Conservation (phyloP, 1,139 yeast genomes). For the Yamadazyma trypodendri region DNA sequence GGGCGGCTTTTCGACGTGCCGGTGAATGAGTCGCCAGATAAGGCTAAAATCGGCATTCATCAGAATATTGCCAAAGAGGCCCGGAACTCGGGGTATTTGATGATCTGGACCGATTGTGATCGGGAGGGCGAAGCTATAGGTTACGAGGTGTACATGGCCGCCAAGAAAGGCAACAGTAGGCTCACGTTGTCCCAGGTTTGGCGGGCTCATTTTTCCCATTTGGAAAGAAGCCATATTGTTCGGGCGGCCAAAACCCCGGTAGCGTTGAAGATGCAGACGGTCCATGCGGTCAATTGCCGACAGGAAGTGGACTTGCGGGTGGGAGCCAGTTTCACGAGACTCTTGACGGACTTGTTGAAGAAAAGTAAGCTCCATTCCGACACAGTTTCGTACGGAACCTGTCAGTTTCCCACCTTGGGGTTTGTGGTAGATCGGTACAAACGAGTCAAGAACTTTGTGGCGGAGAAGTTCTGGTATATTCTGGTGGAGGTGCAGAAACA, state of each 20-base stretch:
- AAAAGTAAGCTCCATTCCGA: slow-evolving; percentile 19
- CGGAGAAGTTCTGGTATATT: slow-evolving; percentile 82
- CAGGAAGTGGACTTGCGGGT: slow-evolving; percentile 86
- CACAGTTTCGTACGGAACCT: slow-evolving; percentile 77
- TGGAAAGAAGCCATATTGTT: slow-evolving; percentile 71
- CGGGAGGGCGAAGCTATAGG: slow-evolving; percentile 98
- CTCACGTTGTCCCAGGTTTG: slow-evolving; percentile 48
- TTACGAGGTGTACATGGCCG: slow-evolving; percentile 73
- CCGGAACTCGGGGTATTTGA: slow-evolving; percentile 54
- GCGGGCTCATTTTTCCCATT: slow-evolving; percentile 86
- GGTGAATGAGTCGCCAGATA: slow-evolving; percentile 39
- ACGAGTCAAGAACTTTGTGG: slow-evolving; percentile 65
- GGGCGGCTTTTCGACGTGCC: slow-evolving; percentile 70
- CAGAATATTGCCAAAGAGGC: slow-evolving; percentile 69
- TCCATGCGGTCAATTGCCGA: slow-evolving; percentile 82
- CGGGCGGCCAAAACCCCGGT: slow-evolving; percentile 73
- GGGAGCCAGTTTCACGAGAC: slow-evolving; percentile 86
- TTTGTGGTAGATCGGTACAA: slow-evolving; percentile 93
- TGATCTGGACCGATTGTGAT: slow-evolving; percentile 99
- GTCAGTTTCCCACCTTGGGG: slow-evolving; percentile 96
- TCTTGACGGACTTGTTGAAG: slow-evolving; percentile 55
- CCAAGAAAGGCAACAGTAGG: slow-evolving; percentile 51
- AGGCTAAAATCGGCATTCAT: slow-evolving; percentile 17
- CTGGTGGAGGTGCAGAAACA: slow-evolving; percentile 49
- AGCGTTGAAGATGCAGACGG: slow-evolving; percentile 63